Percentiles rank a stretch among this genome's conserved stretches.
phyloP scores from a whole-genome alignment of 2,329 filamentous ascomycete genomes.

The Aspergillus sp. region DNA sequence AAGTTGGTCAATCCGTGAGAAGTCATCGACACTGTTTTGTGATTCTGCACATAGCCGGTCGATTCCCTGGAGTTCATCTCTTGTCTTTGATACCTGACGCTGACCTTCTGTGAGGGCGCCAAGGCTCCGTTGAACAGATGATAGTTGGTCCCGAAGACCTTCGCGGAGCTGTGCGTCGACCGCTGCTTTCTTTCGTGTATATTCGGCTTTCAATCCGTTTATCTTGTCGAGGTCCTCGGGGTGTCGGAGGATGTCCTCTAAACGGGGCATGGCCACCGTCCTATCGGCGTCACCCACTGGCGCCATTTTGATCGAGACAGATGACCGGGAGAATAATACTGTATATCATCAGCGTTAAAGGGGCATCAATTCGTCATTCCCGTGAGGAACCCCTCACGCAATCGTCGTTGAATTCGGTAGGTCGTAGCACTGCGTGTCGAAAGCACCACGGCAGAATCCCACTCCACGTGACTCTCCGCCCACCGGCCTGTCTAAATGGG shows the following conservation, averaged over 20 bases:
- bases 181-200: conserved; percentile 87
- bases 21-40: conserved; percentile 96
- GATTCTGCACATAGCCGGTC: conserved; percentile 96
- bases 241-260: conserved; percentile 89
- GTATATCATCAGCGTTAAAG: not conserved
- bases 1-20: conserved; percentile 72
- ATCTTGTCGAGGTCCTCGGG: conserved; percentile 98
- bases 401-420: not conserved
- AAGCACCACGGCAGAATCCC: conserved; percentile 15
- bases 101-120: conserved; percentile 84
- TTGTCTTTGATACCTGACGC: conserved; percentile 86
- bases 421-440: not conserved
- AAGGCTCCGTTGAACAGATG: conserved; percentile 93
- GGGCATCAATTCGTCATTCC: not conserved
- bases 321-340: not conserved
- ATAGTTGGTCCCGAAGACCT: conserved; percentile 86
- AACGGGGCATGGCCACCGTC: conserved; percentile 66
- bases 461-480: conserved; percentile 36
- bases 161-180: conserved; percentile 87
- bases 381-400: not conserved
- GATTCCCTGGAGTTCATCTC: conserved; percentile 98
- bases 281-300: conserved; percentile 52
- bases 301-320: conserved; percentile 30
- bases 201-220: conserved; percentile 81
- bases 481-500: conserved; percentile 12